Evolutionary conservation across 1,139 yeast genomes (phyloP), one percentile per base, ranked within the genome.

Genomic region (Nakaseomyces nivariensis): DNA sequence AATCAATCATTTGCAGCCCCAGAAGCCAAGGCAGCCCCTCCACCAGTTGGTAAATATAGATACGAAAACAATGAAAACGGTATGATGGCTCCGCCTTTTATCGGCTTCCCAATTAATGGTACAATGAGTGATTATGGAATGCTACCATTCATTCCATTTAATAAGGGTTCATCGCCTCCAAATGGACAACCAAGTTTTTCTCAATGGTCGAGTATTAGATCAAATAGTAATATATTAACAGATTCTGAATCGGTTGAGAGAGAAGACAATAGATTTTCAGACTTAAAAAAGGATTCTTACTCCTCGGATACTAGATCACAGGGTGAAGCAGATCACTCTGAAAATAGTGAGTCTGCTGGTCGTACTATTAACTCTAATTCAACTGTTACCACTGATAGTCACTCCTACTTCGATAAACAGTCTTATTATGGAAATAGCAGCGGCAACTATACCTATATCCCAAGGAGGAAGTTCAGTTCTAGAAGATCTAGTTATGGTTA

Each of bases 1-100:
- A 10, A 7, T 36, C 54, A 52, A 32, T 56, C 62, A 45, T 63
- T 59, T 37, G 56, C 57, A 7, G 61, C 62, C 10, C 73, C 75
- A 31, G 71, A 78, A 27, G 66, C 81, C 52, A 75, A 74, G 34
- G 71, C 82, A 49, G 89, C 90, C 0, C 90, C 90, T 4, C 88
- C 90, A 6, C 90, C 90, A 3, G 81, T 83, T 32, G 79, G 81
- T 57, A 72, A 81, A 54, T 71, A 71, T 26, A 66, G 69, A 48
- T 50, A 22, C 11, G 48, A 46, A 37, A 46, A 37, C 32, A 17
- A 17, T 17, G 48, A 46, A 31, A 44, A 41, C 11, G 11, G 25
- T 9, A 13, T 27, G 6, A 41, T 41, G 5, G 34, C 34, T 17
- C 29, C 34, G 11, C 44, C 44, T 3, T 27, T n/a, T 10, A 27